Conservation (phyloP, 2,329 filamentous ascomycete species). For the Camillea tinctor region DNA sequence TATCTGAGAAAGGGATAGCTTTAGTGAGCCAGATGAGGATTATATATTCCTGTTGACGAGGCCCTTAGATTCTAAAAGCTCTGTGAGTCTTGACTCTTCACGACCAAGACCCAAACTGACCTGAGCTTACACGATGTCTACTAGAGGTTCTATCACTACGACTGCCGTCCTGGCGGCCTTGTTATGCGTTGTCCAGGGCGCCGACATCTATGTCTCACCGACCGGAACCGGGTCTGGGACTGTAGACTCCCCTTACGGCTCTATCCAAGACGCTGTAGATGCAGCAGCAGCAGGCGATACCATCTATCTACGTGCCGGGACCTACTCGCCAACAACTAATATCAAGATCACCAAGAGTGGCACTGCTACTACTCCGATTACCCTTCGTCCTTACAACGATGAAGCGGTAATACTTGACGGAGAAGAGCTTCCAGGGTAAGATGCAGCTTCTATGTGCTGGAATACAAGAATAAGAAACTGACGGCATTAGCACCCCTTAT, state of each 20-base stretch:
- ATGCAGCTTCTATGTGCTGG: neutral
- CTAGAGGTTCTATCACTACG: neutral
- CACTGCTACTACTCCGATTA: conserved; percentile 39
- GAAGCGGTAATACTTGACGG: conserved; percentile 48
- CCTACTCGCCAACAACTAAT: conserved; percentile 45
- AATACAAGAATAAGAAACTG: neutral
- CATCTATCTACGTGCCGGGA: conserved; percentile 44
- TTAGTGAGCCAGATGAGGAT: neutral
- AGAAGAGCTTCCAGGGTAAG: conserved; percentile 35
- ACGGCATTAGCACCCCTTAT: conserved; percentile 35
- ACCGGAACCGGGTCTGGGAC: conserved; percentile 40
- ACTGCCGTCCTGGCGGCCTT: neutral
- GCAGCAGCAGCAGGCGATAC: conserved; percentile 45
- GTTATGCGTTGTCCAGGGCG: conserved; percentile 14
- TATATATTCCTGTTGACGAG: neutral
- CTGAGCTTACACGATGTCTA: conserved; percentile 1
- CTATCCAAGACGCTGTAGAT: conserved; percentile 47
- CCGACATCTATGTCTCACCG: conserved; percentile 46
- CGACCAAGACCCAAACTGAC: neutral
- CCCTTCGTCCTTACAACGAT: conserved; percentile 39
- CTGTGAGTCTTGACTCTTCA: neutral
- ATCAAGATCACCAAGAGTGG: conserved; percentile 47
- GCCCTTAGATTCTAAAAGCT: neutral
- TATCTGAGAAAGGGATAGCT: neutral
- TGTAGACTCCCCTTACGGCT: conserved; percentile 40